Percentiles rank a stretch among this genome's conserved stretches.
phyloP scores from a whole-genome alignment of 352 stramenopile genomes.

The Hyaloperonospora arabidopsidis region DNA sequence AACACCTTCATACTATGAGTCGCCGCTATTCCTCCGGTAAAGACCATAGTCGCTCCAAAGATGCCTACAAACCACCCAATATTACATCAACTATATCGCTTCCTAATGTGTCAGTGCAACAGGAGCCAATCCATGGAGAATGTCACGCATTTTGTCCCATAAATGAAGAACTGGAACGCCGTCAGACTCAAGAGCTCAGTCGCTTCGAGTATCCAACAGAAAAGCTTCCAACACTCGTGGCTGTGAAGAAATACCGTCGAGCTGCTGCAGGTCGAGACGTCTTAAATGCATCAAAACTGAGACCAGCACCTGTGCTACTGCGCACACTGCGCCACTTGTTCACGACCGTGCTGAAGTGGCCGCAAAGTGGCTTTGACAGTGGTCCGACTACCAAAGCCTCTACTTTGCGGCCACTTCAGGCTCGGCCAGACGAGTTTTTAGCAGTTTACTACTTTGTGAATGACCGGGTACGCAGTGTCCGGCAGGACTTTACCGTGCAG shows the following conservation, averaged over 20 bases:
- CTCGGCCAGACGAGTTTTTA: conserved; percentile 32
- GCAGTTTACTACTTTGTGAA: conserved; percentile 63
- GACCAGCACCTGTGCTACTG: conserved; percentile 33
- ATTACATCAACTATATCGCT: too few species aligned
- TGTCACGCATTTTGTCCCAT: conserved; percentile 31
- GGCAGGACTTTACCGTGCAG: conserved; percentile 68
- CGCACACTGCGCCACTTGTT: conserved; percentile 42
- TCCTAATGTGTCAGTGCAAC: not conserved
- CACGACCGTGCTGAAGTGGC: conserved; percentile 27
- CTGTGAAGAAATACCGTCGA: conserved; percentile 53
- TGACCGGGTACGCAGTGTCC: conserved; percentile 60
- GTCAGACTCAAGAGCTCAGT: conserved; percentile 34
- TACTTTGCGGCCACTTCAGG: not conserved
- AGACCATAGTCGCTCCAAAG: too few species aligned
- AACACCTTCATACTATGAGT: too few species aligned
- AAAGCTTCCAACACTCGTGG: conserved; percentile 7
- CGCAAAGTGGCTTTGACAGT: conserved; percentile 28
- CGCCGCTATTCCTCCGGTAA: too few species aligned
- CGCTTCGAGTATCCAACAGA: conserved; percentile 32
- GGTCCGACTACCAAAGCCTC: conserved; percentile 1
- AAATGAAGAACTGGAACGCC: conserved; percentile 28
- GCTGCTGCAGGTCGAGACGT: conserved; percentile 36
- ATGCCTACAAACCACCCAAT: too few species aligned
- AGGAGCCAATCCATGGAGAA: conserved; percentile 19
- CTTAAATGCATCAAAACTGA: conserved; percentile 21